Evolutionary conservation across 75 land plant genomes (phyloP).

Genomic region (Pseudotsuga menziesii): DNA sequence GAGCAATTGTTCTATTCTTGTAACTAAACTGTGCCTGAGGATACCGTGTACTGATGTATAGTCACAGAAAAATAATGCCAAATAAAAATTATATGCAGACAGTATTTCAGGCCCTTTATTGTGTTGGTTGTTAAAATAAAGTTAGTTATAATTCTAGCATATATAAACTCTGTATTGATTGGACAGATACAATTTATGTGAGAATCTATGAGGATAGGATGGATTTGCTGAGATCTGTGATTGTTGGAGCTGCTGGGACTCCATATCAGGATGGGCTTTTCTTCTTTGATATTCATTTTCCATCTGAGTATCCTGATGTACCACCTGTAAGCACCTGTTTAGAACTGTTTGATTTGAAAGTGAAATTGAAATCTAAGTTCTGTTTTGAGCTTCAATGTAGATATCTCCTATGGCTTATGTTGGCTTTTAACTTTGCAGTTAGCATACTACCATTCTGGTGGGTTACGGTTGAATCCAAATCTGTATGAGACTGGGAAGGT

Average conservation of each 20-base stretch:
- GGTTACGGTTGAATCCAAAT: slow-evolving; percentile 89
- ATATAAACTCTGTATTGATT: not conserved
- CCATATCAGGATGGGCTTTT: slow-evolving; percentile 98
- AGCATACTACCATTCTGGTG: slow-evolving; percentile 92
- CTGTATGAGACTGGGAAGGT: slow-evolving; percentile 93
- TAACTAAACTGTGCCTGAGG: not conserved
- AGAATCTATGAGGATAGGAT: slow-evolving; percentile 92
- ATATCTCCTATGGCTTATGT: not conserved
- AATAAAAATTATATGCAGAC: not conserved
- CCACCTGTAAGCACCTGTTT: slow-evolving; percentile 65
- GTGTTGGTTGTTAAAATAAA: not conserved
- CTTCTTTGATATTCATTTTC: slow-evolving; percentile 88
- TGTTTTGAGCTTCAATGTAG: not conserved
- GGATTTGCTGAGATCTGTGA: slow-evolving; percentile 92
- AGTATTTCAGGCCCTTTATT: not conserved
- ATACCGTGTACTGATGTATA: not conserved
- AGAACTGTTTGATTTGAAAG: not conserved
- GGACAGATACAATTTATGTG: slow-evolving; percentile 86
- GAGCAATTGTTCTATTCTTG: not conserved
- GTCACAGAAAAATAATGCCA: not conserved
- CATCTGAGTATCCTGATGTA: slow-evolving; percentile 81
- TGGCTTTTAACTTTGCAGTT: slow-evolving; percentile 41
- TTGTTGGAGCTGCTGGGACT: slow-evolving; percentile 93
- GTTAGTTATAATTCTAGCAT: not conserved
- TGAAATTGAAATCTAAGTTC: not conserved